Conservation (phyloP, 1,284 basidiomycete species). For the Mycosarcoma maydis region DNA sequence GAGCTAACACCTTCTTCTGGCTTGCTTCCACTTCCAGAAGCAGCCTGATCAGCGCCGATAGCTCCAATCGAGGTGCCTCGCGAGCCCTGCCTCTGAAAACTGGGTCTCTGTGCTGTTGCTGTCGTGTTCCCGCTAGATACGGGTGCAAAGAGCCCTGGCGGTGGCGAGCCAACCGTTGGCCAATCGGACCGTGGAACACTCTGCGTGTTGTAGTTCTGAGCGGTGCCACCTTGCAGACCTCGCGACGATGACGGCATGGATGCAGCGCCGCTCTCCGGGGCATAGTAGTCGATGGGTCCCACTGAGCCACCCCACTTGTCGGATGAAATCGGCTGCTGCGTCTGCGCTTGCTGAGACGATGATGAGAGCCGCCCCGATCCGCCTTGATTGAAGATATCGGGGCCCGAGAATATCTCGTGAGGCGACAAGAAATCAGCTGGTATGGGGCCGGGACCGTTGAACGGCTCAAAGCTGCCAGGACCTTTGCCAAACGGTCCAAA, state of each 20-base stretch:
- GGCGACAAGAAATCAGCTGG: constrained; percentile 47
- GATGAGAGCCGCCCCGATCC: constrained; percentile 3
- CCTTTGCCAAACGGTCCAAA: constrained; percentile 28
- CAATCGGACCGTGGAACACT: constrained; percentile 42
- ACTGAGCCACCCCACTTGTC: constrained; percentile 54
- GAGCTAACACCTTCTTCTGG: constrained; percentile 36
- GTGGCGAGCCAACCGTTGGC: constrained; percentile 50
- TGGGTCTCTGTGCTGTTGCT: constrained; percentile 18
- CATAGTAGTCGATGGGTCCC: constrained; percentile 59
- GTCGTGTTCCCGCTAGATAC: neutral
- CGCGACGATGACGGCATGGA: constrained; percentile 18
- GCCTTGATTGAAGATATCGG: constrained; percentile 33
- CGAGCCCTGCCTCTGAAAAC: constrained; percentile 35
- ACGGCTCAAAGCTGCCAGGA: constrained; percentile 34
- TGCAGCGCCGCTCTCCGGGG: constrained; percentile 29
- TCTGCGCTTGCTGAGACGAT: constrained; percentile 10
- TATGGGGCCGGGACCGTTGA: constrained; percentile 15
- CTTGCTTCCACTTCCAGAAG: constrained; percentile 9
- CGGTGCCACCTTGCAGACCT: constrained; percentile 1
- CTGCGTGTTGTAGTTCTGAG: constrained; percentile 12
- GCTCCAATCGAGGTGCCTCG: constrained; percentile 23
- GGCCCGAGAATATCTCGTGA: constrained; percentile 40
- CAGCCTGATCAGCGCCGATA: constrained; percentile 4
- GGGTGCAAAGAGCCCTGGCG: constrained; percentile 30
- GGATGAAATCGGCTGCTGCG: constrained; percentile 6